Base-by-base conservation (phyloP, 1,284 basidiomycete species). In the Sphaerobolus stellatus region DNA sequence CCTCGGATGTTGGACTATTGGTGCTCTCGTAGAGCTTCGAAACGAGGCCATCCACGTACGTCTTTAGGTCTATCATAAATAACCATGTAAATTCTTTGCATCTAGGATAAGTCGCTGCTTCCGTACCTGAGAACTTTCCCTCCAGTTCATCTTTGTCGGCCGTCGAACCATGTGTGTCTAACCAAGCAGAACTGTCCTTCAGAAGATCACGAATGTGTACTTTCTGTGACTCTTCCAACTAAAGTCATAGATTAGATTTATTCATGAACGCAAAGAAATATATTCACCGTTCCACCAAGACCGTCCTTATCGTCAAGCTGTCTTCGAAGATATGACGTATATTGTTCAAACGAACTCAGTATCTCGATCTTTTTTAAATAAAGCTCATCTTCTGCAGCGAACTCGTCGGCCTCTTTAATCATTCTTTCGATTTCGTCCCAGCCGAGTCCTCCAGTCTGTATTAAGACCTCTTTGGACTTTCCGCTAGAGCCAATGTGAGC, bases 121-220 rank as follows among this genome's bases (percentile, higher is more conserved):
- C n/a, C 66, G n/a, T 50, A 77, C 75, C 75, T 50, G 75, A 71
- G 64, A 94, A 76, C 80, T 94, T 94, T 81, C 95, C 94, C 71
- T 96, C 92, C 45, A 94, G 77, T 61, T 95, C 92, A 71, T 96
- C 94, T 51, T 86, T 84, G 48, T 82, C 81, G 34, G 93, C 93
- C n/a, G 73, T 74, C 50, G 80, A 72, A n/a, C 85, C 88, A 68
- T 92, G 82, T 65, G 87, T 84, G 49, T 95, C 92, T 58, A 96
- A 82, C 94, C 94, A 98, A 58, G 92, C 90, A 30, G 88, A 86
- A 59, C 87, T 86, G 66, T 96, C 92, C 80, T 95, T 96, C 74
- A 97, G 76, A 40, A 86, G 78, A 24, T 80, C 82, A 54, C 92
- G 77, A 62, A 98, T 82, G 18, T 82, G 84, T 84, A 92, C 88